These are phyloP conservation scores for Arthrobotrys sinensis DNA, from an alignment of 2,329 filamentous ascomycete genomes.

Conservation along the genomic window DNA sequence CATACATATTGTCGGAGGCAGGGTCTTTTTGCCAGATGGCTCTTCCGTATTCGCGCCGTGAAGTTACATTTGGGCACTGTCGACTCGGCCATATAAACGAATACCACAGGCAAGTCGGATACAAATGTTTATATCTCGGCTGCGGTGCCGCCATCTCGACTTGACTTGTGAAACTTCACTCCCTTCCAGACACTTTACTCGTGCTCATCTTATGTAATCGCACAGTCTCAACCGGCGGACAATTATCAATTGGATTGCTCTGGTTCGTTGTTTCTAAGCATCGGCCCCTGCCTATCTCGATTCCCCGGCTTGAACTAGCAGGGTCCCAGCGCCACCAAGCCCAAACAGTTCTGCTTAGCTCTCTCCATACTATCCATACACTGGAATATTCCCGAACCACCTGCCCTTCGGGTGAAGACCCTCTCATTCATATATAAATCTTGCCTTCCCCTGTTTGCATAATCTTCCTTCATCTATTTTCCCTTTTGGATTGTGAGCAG, in stretches of 20 bases:
- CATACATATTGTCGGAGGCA: not conserved
- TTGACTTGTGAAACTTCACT: constrained; percentile 6
- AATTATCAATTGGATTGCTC: constrained; percentile 51
- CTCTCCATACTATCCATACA: constrained; percentile 13
- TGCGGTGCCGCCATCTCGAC: not conserved
- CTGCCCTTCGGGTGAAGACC: constrained; percentile 47
- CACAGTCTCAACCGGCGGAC: constrained; percentile 37
- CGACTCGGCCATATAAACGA: too few relatives aligned
- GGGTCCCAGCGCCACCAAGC: constrained; percentile 36
- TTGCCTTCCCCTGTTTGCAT: constrained; percentile 34
- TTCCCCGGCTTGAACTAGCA: constrained; percentile 28
- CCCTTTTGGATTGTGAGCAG: constrained; percentile 5
- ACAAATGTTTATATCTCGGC: not conserved
- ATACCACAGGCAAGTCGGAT: not conserved
- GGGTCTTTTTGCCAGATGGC: constrained; percentile 12
- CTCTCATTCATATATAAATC: constrained; percentile 45
- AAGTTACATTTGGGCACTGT: not conserved
- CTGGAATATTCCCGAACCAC: constrained; percentile 59
- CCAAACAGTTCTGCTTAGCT: constrained; percentile 32
- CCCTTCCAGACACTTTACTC: not conserved
- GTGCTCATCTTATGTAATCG: constrained; percentile 45
- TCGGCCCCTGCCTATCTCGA: constrained; percentile 50
- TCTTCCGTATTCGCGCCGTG: not conserved
- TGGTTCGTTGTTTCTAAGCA: constrained; percentile 43
- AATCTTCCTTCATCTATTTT: constrained; percentile 11